A percentile compares a stretch with the other conserved stretches of the same genome.
These are phyloP conservation scores for Boletus eberwhitei DNA, from an alignment of 768 basidiomycete species.

Conservation along the genomic window DNA sequence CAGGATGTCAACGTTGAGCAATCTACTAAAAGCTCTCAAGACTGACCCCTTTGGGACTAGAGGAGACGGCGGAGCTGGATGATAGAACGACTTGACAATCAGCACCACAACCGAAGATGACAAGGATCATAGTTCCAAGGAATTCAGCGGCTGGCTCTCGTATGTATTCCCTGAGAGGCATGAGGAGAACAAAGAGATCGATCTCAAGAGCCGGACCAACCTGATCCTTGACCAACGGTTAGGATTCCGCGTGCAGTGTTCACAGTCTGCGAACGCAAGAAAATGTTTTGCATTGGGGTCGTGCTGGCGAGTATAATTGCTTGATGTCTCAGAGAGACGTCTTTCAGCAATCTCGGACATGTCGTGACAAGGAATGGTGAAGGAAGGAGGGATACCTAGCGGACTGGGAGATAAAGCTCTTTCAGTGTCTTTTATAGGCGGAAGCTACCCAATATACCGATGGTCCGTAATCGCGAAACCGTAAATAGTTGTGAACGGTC, in stretches of 20 bases:
- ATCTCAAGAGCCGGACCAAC: constrained; percentile 28
- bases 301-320: constrained; percentile 7
- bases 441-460: not conserved
- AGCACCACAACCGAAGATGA: constrained; percentile 58
- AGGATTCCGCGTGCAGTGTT: constrained; percentile 39
- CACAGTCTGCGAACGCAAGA: constrained; percentile 26
- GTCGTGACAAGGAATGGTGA: not conserved
- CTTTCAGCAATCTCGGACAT: constrained; percentile 25
- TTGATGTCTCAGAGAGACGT: constrained; percentile 21
- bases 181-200: constrained; percentile 1
- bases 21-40: not conserved
- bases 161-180: constrained; percentile 36
- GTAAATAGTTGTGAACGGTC: constrained; percentile 2
- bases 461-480: not conserved
- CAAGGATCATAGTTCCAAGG: constrained; percentile 53
- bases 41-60: constrained; percentile 56
- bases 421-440: constrained; percentile 23
- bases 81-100: constrained; percentile 57
- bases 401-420: not conserved
- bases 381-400: not conserved
- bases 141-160: constrained; percentile 66
- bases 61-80: constrained; percentile 40
- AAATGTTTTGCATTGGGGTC: constrained; percentile 2
- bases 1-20: not conserved
- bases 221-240: constrained; percentile 57